phyloP scores from a whole-genome alignment of 2,329 filamentous ascomycete genomes.

The Cercospora janseana region DNA sequence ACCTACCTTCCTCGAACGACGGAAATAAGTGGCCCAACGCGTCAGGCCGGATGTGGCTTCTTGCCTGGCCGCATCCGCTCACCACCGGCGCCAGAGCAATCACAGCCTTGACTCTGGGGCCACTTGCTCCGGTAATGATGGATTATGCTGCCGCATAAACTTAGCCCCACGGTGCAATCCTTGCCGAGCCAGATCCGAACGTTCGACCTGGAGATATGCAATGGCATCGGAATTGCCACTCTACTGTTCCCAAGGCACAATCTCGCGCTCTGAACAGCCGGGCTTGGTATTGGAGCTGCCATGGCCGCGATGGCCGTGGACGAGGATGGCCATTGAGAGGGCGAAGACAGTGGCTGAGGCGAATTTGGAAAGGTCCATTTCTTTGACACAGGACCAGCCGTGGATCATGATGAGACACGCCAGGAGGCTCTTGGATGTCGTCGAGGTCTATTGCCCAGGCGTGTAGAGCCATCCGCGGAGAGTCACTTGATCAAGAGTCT shows the following conservation, averaged over 20 bases:
- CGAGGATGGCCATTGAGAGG: neutral
- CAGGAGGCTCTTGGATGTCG: neutral
- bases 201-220: neutral
- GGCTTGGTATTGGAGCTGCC: neutral
- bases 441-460: neutral
- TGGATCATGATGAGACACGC: conserved; percentile 3
- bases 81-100: conserved; percentile 2
- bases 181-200: neutral
- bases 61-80: neutral
- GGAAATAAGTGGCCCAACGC: neutral
- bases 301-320: conserved; percentile 4
- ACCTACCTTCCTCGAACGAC: neutral
- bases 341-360: neutral
- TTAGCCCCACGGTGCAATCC: conserved; percentile 1
- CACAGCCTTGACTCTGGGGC: neutral
- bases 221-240: conserved; percentile 1
- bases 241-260: neutral
- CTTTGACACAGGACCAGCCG: conserved; percentile 5
- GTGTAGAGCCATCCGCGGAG: conserved; percentile 4
- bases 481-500: neutral
- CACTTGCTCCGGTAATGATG: neutral
- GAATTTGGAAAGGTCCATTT: conserved; percentile 2
- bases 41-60: neutral
- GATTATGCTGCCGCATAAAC: neutral
- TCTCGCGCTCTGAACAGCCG: neutral